Base-by-base conservation (phyloP, 23 red algal genomes). In the Gracilaria gracilis region DNA sequence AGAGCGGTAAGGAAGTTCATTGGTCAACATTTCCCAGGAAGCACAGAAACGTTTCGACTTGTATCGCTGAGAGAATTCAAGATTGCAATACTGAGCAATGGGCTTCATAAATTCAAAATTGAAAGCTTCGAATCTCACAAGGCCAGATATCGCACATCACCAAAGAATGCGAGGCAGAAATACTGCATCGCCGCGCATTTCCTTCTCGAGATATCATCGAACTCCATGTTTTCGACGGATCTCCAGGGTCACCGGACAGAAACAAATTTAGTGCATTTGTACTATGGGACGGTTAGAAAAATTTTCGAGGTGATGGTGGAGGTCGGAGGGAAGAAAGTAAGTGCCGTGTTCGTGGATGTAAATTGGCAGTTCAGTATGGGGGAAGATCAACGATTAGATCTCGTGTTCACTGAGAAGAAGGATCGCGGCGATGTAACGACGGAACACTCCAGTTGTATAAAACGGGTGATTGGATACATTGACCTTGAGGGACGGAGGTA, bases 171-270 rank as follows among this genome's bases (percentile, higher is more conserved):
- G 6, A 79, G 74, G 31, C 39, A 50, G 74, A 50, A 51, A 23
- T 79, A 54, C 50, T 79, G 74, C 46, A 31, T 79, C 4, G 74
- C 74, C 2, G 74, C 46, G 14, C 74, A 79, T 57, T 79, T 79
- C n/a, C 4, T 79, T 54, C 21, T 2, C 50, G 16, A 79, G 31
- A 34, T 2, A 9, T 20, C 29, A 46, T 29, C 11, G 6, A 33
- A 32, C 9, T 50, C 7, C 74, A 16, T 35, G 12, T 4, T 17
- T 35, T 34, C 17, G 27, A 17, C 4, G 1, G 34, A 25, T 35
- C 17, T 9, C 4, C 12, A 25, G 17, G n/a, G n/a, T n/a, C n/a
- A n/a, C n/a, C n/a, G n/a, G n/a, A n/a, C n/a, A n/a, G 65, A 25
- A 7, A 25, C 13, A 38, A 9, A 25, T 70, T 11, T 70, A 5